Conservation (phyloP, 495 filamentous ascomycete species). For the Rusavskia elegans region DNA sequence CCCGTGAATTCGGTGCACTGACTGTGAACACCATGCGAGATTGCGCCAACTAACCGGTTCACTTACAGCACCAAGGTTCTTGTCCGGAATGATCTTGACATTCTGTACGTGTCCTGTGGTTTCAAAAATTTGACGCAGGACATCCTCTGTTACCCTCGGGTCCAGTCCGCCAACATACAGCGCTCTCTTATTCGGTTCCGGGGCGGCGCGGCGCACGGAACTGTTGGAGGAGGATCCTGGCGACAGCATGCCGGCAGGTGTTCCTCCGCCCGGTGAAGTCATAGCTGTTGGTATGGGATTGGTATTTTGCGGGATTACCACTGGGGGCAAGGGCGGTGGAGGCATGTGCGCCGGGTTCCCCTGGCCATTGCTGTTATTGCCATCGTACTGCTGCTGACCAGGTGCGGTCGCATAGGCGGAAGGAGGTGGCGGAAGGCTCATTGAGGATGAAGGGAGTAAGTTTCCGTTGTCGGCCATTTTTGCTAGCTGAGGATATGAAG, state of each 20-base stretch:
- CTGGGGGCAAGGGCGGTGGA: conserved; percentile 73
- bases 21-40: not conserved
- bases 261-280: conserved; percentile 58
- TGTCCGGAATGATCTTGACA: conserved; percentile 98
- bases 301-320: conserved; percentile 89
- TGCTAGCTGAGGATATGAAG: not conserved
- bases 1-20: too few species aligned
- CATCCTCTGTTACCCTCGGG: conserved; percentile 88
- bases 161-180: conserved; percentile 94
- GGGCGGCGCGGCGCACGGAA: conserved; percentile 79
- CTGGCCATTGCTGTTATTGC: conserved; percentile 40
- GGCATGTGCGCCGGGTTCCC: conserved; percentile 65
- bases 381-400: conserved; percentile 55
- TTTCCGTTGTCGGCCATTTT: conserved; percentile 53
- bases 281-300: conserved; percentile 92
- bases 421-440: conserved; percentile 47
- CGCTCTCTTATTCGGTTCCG: conserved; percentile 96
- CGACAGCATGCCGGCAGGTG: conserved; percentile 57
- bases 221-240: conserved; percentile 56
- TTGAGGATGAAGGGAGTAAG: conserved; percentile 30
- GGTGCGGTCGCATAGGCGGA: conserved; percentile 52
- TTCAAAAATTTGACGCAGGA: conserved; percentile 95
- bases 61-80: conserved; percentile 61
- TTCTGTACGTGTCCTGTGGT: conserved; percentile 95
- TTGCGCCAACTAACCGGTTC: conserved; percentile 3